A percentile compares a stretch with the other conserved stretches of the same genome.
These are phyloP conservation scores for Saksenaea vasiformis DNA, from an alignment of 371 early-diverging fungal genomes.

Conservation along the genomic window DNA sequence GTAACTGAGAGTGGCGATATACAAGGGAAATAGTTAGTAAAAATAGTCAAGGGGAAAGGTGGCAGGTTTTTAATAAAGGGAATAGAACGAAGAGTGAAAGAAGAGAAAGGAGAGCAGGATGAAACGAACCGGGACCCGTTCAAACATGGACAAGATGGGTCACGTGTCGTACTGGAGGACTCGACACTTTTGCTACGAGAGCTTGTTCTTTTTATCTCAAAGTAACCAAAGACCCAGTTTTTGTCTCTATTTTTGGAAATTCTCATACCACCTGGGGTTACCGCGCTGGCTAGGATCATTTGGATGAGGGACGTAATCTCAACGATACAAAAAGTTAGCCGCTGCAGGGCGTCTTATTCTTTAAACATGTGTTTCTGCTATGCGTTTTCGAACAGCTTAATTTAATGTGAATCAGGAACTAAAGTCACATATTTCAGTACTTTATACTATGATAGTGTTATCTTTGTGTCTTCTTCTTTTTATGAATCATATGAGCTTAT, in stretches of 20 bases:
- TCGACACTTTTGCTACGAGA: not conserved
- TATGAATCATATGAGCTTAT: not conserved
- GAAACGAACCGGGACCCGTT: not conserved
- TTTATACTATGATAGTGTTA: not conserved
- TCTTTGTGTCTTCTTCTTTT: not conserved
- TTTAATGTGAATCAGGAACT: too few species aligned
- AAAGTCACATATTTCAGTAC: too few species aligned
- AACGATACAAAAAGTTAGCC: not conserved
- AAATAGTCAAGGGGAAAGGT: not conserved
- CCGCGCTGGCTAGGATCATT: not conserved
- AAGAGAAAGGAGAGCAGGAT: not conserved
- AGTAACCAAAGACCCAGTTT: not conserved
- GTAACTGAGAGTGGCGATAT: not conserved
- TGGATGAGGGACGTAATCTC: not conserved
- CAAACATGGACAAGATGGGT: not conserved
- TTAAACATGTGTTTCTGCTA: too few species aligned
- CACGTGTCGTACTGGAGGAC: not conserved
- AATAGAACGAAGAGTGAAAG: not conserved
- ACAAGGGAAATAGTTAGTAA: not conserved
- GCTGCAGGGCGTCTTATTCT: not conserved
- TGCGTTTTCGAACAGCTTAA: too few species aligned
- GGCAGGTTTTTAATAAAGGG: constrained; percentile 2
- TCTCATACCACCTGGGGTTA: constrained; percentile 4
- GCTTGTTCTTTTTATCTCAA: not conserved
- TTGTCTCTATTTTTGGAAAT: constrained; percentile 1